Evolutionary conservation across 306 rosid species (phyloP).

Genomic region (Rosa chinensis): DNA sequence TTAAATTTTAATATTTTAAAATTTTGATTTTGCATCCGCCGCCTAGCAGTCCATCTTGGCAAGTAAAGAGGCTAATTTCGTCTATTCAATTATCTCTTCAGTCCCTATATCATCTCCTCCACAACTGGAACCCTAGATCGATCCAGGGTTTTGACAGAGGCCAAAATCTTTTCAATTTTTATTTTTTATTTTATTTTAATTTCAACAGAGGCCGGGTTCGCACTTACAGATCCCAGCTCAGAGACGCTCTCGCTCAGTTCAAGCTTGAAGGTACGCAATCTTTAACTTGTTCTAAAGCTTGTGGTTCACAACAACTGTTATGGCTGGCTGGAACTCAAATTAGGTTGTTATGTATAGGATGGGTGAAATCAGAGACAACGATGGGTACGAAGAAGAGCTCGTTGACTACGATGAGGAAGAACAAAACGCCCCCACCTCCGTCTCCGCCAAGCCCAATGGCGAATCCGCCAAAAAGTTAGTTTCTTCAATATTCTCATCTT

Average conservation of each 20-base stretch:
- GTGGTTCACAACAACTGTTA: background rate
- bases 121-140: constrained; percentile 43
- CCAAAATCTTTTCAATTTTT: background rate
- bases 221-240: background rate
- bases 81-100: background rate
- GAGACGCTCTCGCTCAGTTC: background rate
- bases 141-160: constrained; percentile 44
- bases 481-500: background rate
- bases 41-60: no score
- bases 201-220: constrained; percentile 7
- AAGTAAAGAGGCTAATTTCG: background rate
- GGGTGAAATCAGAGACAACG: constrained; percentile 73
- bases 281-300: background rate
- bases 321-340: background rate
- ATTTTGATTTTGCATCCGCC: no score
- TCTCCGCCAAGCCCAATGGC: constrained; percentile 44
- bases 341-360: constrained; percentile 22
- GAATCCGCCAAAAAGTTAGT: constrained; percentile 64
- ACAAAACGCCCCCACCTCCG: constrained; percentile 55
- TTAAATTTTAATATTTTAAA: no score
- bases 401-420: constrained; percentile 74
- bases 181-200: background rate
- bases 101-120: background rate
- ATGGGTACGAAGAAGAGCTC: constrained; percentile 71
- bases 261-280: constrained; percentile 45